phyloP scores from a whole-genome alignment of 805 yeast species.

The Clavispora santaluciae region DNA sequence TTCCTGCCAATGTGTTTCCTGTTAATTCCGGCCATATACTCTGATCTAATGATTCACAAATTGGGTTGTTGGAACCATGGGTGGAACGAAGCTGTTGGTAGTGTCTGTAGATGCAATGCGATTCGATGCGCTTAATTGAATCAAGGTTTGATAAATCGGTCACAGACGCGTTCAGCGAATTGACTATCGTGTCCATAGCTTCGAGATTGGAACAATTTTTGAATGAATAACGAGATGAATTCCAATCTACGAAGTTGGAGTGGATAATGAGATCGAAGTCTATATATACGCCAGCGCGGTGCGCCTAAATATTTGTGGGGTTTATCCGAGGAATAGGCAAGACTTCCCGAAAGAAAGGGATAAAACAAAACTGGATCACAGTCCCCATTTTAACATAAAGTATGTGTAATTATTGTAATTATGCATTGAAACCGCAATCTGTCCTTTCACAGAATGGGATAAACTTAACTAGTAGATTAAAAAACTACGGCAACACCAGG shows the following conservation, averaged over 20 bases:
- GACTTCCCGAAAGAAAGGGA: neutral
- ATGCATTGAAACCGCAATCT: no score
- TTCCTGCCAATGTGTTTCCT: conserved; percentile 31
- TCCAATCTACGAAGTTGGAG: no score
- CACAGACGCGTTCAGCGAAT: neutral
- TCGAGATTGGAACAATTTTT: no score
- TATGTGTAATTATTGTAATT: no score
- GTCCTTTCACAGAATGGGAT: neutral
- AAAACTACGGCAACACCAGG: conserved; percentile 1
- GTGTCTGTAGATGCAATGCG: conserved; percentile 11
- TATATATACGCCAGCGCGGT: neutral
- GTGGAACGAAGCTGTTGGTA: conserved; percentile 8
- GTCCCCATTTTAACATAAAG: no score
- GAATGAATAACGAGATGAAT: no score
- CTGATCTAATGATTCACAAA: conserved; percentile 19
- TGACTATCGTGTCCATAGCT: neutral
- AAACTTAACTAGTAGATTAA: neutral
- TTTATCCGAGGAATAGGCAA: neutral
- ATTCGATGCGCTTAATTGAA: neutral
- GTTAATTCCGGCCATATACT: conserved; percentile 32
- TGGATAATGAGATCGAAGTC: neutral
- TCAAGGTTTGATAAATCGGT: neutral
- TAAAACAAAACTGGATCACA: no score
- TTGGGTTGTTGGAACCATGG: conserved; percentile 12
- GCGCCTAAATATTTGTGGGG: neutral